Evolutionary conservation across 2,329 filamentous ascomycete genomes (phyloP).

Genomic region (Aspergillus transmontanensis): DNA sequence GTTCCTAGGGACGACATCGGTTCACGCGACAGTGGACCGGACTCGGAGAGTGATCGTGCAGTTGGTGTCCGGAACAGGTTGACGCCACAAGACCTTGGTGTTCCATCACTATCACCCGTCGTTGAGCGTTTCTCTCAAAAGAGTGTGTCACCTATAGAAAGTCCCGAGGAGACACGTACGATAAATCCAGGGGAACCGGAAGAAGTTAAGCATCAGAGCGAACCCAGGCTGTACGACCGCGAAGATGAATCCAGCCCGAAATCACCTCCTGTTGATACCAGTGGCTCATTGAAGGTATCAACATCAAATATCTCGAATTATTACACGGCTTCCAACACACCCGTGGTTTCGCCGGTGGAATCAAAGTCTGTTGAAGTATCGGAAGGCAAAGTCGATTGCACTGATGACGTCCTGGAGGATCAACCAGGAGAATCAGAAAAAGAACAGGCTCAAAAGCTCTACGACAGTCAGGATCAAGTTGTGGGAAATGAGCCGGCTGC

Average conservation of each 20-base stretch:
- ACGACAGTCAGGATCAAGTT: conserved; percentile 76
- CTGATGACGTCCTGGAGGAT: conserved; percentile 23
- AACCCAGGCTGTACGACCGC: conserved; percentile 24
- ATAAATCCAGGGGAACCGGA: conserved; percentile 5
- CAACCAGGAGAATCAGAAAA: conserved; percentile 65
- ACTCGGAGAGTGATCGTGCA: conserved; percentile 10
- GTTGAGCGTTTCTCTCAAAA: conserved; percentile 30
- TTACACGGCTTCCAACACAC: conserved; percentile 48
- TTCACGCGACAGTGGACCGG: conserved; percentile 12
- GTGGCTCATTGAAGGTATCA: conserved; percentile 36
- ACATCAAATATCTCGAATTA: conserved; percentile 47
- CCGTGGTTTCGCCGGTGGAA: conserved; percentile 37
- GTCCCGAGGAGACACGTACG: conserved; percentile 9
- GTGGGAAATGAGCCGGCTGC: conserved; percentile 79
- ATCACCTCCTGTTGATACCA: conserved; percentile 24
- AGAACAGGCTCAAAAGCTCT: conserved; percentile 79
- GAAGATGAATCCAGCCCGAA: conserved; percentile 27
- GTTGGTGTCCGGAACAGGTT: conserved; percentile 10
- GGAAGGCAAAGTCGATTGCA: conserved; percentile 21
- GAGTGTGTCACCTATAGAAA: conserved; percentile 11
- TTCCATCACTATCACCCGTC: conserved; percentile 29
- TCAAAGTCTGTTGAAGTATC: conserved; percentile 20
- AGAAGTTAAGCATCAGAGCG: conserved; percentile 16
- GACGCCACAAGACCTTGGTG: conserved; percentile 15
- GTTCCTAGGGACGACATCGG: conserved; percentile 9